Evolutionary conservation across 202 grass and related monocot genomes (phyloP), one percentile per base, ranked within the genome.

Genomic region (Zizania palustris): DNA sequence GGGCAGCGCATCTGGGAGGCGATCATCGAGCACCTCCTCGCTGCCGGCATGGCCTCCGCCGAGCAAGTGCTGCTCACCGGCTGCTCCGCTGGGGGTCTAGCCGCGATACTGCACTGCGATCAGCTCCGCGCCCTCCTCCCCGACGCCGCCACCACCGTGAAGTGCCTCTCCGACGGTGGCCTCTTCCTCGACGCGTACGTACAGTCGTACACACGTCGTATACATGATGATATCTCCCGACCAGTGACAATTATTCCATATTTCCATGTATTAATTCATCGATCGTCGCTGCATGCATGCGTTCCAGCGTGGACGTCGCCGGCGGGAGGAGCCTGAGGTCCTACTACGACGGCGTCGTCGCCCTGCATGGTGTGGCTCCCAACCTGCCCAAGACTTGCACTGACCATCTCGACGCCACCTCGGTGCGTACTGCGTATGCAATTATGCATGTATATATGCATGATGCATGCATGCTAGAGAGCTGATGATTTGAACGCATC

Each of bases 111-210:
- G 48, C 95, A 97, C 62, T 97, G 95, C 55, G 95, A 97, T 74
- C 56, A 97, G 76, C 84, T 97, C 80, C 54, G 44, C 5, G 77
- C 82, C 56, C 71, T 92, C 59, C 90, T 97, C 71, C 62, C 85
- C 4, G 21, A 34, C 21, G 57, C 38, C 38, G 83, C 35, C 41
- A 85, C 85, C 20, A 74, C 43, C 64, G 91, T 97, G 34, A 97
- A 97, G 53, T 97, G 95, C 85, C 75, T 97, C 20, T 73, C 95
- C 21, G 95, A 97, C 68, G 95, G 80, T 0, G 95, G 95, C 11
- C 77, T 97, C 21, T 97, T 97, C 84, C 85, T 97, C 43, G 89
- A 97, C 73, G 85, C 73, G 95, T 97, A 88, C 50, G 91, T 75
- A 3, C 66, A 5, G n/a, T n/a, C n/a, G n/a, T n/a, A 28, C 28